These are phyloP conservation scores for Tubosaeta sp. DNA, from an alignment of 768 basidiomycete species.

Conservation along the genomic window DNA sequence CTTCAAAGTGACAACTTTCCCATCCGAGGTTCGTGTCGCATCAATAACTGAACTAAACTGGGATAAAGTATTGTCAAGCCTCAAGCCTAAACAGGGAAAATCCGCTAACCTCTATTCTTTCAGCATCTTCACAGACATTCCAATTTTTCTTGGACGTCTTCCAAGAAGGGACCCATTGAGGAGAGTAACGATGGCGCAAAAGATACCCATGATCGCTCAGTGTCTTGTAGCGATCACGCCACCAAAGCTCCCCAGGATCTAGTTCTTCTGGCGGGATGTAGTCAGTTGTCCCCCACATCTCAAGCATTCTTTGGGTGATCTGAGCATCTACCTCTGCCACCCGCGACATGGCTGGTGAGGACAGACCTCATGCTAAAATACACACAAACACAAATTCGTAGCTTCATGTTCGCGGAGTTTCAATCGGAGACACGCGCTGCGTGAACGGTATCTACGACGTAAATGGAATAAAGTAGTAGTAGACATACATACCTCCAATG, in stretches of 20 bases:
- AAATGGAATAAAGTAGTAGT: neutral
- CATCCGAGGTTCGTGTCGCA: slow-evolving; percentile 29
- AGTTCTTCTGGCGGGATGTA: slow-evolving; percentile 3
- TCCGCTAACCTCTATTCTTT: slow-evolving; percentile 5
- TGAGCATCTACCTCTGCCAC: neutral
- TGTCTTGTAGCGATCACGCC: slow-evolving; percentile 7
- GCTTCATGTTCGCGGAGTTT: neutral
- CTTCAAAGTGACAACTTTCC: slow-evolving; percentile 29
- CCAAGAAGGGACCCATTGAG: slow-evolving; percentile 13
- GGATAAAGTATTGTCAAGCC: neutral
- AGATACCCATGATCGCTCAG: slow-evolving; percentile 7
- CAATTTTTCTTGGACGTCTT: neutral
- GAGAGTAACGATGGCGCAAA: slow-evolving; percentile 12
- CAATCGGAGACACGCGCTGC: slow-evolving; percentile 7
- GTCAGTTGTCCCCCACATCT: neutral
- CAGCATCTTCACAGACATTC: neutral
- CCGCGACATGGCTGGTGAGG: neutral
- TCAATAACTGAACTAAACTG: slow-evolving; percentile 17
- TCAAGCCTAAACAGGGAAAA: neutral
- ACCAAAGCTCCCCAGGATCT: slow-evolving; percentile 8
- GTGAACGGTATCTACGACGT: neutral
- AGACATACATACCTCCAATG: neutral
- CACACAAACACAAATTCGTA: slow-evolving; percentile 3
- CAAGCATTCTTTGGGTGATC: neutral
- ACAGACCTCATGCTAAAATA: slow-evolving; percentile 6